phyloP scores from a whole-genome alignment of 2,329 filamentous ascomycete species.

The Diaporthe citrichinensis region DNA sequence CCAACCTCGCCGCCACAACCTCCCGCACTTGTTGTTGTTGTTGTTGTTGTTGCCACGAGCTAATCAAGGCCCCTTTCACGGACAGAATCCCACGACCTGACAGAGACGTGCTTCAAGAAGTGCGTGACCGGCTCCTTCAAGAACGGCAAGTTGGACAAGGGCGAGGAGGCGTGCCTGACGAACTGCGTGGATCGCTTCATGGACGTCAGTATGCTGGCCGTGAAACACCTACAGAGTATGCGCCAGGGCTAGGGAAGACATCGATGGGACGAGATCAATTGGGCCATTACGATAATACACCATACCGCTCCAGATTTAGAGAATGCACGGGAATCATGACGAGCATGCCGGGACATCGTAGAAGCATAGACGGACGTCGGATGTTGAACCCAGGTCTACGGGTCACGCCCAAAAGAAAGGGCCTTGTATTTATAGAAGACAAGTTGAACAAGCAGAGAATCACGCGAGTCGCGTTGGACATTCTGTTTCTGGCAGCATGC shows the following conservation, averaged over 20 bases:
- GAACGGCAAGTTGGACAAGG: slow-evolving; percentile 78
- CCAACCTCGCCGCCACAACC: not conserved
- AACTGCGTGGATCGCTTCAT: slow-evolving; percentile 97
- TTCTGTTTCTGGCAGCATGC: slow-evolving; percentile 7
- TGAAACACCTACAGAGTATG: slow-evolving; percentile 83
- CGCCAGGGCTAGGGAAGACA: slow-evolving; percentile 49
- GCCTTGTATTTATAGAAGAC: not conserved
- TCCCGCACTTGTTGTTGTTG: not conserved
- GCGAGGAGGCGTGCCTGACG: slow-evolving; percentile 85
- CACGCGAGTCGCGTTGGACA: not conserved
- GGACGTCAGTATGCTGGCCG: slow-evolving; percentile 87
- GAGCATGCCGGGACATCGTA: not conserved
- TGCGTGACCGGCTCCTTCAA: slow-evolving; percentile 85
- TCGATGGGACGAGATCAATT: not conserved
- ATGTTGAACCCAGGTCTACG: not conserved
- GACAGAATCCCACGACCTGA: slow-evolving; percentile 68
- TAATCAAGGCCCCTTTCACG: not conserved
- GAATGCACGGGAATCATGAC: not conserved
- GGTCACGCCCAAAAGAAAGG: not conserved
- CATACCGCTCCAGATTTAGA: not conserved
- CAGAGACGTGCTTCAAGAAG: slow-evolving; percentile 93
- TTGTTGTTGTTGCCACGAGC: not conserved
- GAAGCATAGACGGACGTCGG: not conserved
- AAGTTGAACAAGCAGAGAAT: not conserved
- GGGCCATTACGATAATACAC: not conserved